These are phyloP conservation scores for Arthrobotrys megalospora DNA, from an alignment of 2,329 filamentous ascomycete species.

Conservation along the genomic window DNA sequence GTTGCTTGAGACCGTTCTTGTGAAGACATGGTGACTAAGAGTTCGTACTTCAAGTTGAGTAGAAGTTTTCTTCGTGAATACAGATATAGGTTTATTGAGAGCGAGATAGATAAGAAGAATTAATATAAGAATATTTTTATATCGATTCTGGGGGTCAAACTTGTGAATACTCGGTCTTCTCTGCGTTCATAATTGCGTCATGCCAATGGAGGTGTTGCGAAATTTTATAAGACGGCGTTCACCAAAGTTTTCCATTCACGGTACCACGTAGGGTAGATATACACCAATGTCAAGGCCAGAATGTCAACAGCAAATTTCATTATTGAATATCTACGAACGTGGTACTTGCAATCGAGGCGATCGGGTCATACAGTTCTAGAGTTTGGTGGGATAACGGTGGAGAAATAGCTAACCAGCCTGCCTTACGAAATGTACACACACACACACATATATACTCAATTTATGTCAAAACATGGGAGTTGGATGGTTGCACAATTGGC, in stretches of 20 bases:
- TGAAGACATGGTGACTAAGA: conserved; percentile 12
- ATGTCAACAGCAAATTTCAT: too few species aligned
- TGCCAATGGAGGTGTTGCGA: conserved; percentile 5
- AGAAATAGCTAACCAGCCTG: too few species aligned
- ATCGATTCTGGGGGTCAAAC: conserved; percentile 6
- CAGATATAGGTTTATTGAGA: conserved; percentile 1
- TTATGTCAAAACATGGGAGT: too few species aligned
- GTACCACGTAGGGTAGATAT: conserved; percentile 5
- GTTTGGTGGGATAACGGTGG: too few species aligned
- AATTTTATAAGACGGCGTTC: conserved; percentile 6
- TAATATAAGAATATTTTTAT: conserved; percentile 6
- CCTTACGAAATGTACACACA: too few species aligned
- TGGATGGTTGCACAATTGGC: too few species aligned
- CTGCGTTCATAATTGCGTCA: conserved; percentile 9
- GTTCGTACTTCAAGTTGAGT: conserved; percentile 7
- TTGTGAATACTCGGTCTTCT: conserved; percentile 7
- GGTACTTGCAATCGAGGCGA: too few species aligned
- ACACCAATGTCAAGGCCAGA: neutral
- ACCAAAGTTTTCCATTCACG: conserved; percentile 12
- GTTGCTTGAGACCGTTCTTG: conserved; percentile 8
- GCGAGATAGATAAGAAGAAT: neutral
- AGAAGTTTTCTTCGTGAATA: conserved; percentile 11
- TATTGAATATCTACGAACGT: too few species aligned
- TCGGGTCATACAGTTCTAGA: too few species aligned
- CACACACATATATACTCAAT: too few species aligned